Evolutionary conservation across 345 rosid species (phyloP).

Genomic region (Salix purpurea): DNA sequence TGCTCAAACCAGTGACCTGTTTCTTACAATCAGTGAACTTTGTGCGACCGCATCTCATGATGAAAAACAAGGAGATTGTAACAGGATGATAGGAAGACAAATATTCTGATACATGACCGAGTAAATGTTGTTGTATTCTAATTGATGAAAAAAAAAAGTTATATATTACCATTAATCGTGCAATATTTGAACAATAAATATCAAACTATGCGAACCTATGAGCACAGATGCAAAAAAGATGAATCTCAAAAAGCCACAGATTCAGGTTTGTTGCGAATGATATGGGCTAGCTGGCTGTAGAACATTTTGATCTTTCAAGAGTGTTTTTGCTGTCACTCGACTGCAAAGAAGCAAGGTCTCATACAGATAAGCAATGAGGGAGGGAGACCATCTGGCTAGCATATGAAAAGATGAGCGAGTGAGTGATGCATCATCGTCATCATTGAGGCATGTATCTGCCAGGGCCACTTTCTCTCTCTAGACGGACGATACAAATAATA

Average conservation of each 20-base stretch:
- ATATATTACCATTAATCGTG: no score
- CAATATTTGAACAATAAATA: no score
- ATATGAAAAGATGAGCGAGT: no score
- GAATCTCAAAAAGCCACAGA: no score
- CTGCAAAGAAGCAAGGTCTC: neutral
- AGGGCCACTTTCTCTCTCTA: neutral
- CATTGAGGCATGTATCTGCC: neutral
- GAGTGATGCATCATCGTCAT: neutral
- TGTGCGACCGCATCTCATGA: no score
- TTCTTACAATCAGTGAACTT: neutral
- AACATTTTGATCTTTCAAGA: no score
- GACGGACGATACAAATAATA: constrained; percentile 10
- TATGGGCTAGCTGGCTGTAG: neutral
- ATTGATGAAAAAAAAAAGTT: no score
- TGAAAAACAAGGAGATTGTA: no score
- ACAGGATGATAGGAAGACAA: no score
- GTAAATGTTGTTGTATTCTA: no score
- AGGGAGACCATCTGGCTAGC: neutral
- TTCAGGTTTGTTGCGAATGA: no score
- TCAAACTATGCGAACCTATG: accelerated
- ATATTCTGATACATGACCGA: no score
- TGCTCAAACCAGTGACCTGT: neutral
- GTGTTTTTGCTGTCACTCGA: neutral
- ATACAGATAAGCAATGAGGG: neutral
- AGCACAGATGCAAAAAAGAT: accelerated